These are phyloP conservation scores for Penicillium sp. DNA, from an alignment of 2,329 filamentous ascomycete species.

Conservation along the genomic window DNA sequence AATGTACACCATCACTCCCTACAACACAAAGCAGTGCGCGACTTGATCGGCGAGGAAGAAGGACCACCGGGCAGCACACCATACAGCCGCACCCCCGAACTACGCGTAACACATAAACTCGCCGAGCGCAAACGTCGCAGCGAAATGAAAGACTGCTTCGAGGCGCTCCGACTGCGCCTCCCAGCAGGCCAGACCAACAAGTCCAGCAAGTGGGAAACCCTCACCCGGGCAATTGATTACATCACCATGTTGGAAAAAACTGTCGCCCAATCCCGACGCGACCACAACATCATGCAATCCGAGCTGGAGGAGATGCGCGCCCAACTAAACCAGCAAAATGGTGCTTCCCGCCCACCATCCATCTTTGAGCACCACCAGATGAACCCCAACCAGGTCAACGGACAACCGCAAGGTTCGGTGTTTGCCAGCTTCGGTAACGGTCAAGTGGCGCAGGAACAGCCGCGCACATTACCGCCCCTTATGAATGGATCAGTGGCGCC, in stretches of 20 bases:
- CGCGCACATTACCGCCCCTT: conserved; percentile 50
- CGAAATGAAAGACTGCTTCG: conserved; percentile 57
- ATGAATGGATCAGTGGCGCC: conserved; percentile 47
- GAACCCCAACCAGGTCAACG: conserved; percentile 35
- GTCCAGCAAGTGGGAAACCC: conserved; percentile 56
- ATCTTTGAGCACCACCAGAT: conserved; percentile 42
- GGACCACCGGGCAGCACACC: conserved; percentile 45
- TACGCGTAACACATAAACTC: conserved; percentile 53
- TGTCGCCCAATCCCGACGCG: conserved; percentile 39
- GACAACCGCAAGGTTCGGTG: conserved; percentile 33
- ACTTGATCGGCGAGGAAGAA: conserved; percentile 50
- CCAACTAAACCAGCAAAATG: conserved; percentile 41
- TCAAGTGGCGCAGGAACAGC: conserved; percentile 41
- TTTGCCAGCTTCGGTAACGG: conserved; percentile 33
- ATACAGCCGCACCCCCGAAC: conserved; percentile 53
- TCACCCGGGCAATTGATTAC: conserved; percentile 53
- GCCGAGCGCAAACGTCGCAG: conserved; percentile 55
- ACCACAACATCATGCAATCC: conserved; percentile 38
- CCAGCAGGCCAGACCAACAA: conserved; percentile 52
- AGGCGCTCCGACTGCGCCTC: conserved; percentile 47
- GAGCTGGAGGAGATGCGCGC: conserved; percentile 43
- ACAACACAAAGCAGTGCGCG: conserved; percentile 51
- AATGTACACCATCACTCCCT: conserved; percentile 51
- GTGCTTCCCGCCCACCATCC: conserved; percentile 32
- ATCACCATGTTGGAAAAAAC: conserved; percentile 48